Evolutionary conservation across 495 filamentous ascomycete genomes (phyloP).

Genomic region (Parathielavia hyrcaniae): DNA sequence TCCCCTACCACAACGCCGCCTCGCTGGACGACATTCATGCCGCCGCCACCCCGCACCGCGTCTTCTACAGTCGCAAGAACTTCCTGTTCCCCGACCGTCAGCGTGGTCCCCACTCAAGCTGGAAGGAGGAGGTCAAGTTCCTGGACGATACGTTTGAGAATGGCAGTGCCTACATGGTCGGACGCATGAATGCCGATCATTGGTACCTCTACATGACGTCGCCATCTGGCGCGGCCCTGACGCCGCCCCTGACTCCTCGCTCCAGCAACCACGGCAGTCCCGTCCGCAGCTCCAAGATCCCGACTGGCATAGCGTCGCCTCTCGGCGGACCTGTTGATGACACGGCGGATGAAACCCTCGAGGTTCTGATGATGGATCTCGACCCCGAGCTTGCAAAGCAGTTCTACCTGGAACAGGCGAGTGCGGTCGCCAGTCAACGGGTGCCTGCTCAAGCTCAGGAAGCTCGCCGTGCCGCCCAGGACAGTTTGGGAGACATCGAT

Average conservation of each 20-base stretch:
- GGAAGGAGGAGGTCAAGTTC: conserved; percentile 89
- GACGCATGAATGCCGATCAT: conserved; percentile 99
- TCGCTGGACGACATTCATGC: conserved; percentile 53
- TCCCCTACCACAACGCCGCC: conserved; percentile 54
- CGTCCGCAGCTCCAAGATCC: conserved; percentile 39
- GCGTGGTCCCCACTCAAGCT: conserved; percentile 90
- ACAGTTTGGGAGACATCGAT: conserved; percentile 43
- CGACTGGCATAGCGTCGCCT: conserved; percentile 64
- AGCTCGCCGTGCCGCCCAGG: conserved; percentile 47
- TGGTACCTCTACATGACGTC: conserved; percentile 98
- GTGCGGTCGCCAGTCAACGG: conserved; percentile 75
- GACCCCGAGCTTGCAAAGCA: conserved; percentile 89
- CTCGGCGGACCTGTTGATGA: conserved; percentile 39
- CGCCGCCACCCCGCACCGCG: conserved; percentile 81
- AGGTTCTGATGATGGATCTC: conserved; percentile 97
- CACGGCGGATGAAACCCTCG: conserved; percentile 78
- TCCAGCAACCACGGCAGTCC: conserved; percentile 26
- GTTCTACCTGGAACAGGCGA: conserved; percentile 92
- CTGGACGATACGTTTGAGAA: conserved; percentile 84
- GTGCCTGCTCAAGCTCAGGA: conserved; percentile 57
- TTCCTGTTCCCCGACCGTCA: conserved; percentile 95
- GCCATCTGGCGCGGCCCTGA: conserved; percentile 65
- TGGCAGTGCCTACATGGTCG: conserved; percentile 98
- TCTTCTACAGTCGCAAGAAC: conserved; percentile 99
- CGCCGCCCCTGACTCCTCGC: conserved; percentile 72